Evolutionary conservation across 768 basidiomycete species (phyloP), one percentile per base, ranked within the genome.

Genomic region (Galerina marginata): DNA sequence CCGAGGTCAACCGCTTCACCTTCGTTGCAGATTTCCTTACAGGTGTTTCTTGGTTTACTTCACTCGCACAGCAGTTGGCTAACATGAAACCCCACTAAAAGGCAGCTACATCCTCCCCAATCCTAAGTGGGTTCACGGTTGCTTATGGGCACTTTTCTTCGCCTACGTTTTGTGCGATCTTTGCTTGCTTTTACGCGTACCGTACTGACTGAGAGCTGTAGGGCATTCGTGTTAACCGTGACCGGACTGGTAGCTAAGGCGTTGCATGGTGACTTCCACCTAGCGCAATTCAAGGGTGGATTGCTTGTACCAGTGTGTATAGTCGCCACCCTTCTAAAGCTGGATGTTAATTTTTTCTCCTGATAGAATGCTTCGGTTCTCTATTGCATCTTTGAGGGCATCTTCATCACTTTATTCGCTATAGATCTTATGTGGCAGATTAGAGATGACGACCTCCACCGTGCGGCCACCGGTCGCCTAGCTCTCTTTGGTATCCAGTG

Each of bases 1-100:
- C 51, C 16, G 51, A 53, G 36, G 51, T 53, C 51, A 53, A 53
- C 15, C 51, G 51, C 39, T 53, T 53, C 23, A 53, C 51, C 6
- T 53, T 53, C 51, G 51, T 53, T 9, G 51, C 51, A 25, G 51
- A 53, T 16, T 53, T 40, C n/a, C 39, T 53, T 20, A 40, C 7
- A 42, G 51, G 51, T 42, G 16, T 25, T n/a, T 23, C 9, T 6
- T 5, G 23, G 16, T 20, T 39, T 11, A 14, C 23, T 53, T 26
- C 37, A 14, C 15, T 25, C 11, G 23, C 37, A 2, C 51, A 33
- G 29, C 29, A 33, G 29, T 33, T 33, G 29, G 29, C 7, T 33
- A 33, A 33, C 20, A 20, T 20, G 7, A 4, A 29, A 9, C 16
- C 3, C 16, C 14, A 4, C 12, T 26, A n/a, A 23, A 12, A 53